Evolutionary conservation across 2,329 filamentous ascomycete genomes (phyloP).

Genomic region (Claviceps purpurea): DNA sequence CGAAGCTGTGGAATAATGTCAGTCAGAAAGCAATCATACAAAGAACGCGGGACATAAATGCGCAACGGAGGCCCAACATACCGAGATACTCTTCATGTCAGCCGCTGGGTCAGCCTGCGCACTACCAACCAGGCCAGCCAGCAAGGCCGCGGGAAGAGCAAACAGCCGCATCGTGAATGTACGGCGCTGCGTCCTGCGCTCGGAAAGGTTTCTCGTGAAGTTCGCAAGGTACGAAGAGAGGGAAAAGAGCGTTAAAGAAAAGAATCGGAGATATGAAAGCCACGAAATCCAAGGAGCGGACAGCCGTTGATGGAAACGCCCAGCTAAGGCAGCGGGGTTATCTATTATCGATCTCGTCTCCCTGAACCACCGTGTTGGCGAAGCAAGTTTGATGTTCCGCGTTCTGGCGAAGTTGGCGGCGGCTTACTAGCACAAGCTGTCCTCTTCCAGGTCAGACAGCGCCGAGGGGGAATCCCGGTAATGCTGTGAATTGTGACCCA

Average conservation of each 20-base stretch:
- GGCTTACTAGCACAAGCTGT: constrained; percentile 9
- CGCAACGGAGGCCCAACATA: constrained; percentile 15
- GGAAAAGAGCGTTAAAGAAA: background rate
- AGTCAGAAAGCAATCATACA: background rate
- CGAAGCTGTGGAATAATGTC: constrained; percentile 46
- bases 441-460: constrained; percentile 9
- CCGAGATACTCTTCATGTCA: constrained; percentile 40
- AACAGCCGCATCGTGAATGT: constrained; percentile 31
- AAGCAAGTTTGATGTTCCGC: background rate
- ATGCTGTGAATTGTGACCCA: background rate
- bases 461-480: constrained; percentile 11
- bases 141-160: constrained; percentile 32
- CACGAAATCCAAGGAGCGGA: background rate
- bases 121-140: constrained; percentile 37
- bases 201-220: background rate
- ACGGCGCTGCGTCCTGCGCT: background rate
- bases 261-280: background rate
- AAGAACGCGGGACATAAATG: background rate
- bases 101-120: constrained; percentile 33
- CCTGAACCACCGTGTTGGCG: background rate
- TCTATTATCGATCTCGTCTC: constrained; percentile 1
- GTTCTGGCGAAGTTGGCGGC: background rate
- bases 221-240: background rate
- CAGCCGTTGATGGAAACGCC: constrained; percentile 2
- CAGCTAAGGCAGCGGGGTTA: constrained; percentile 6